These are phyloP conservation scores for Cubamyces lactineus DNA, from an alignment of 768 basidiomycete genomes.

Conservation along the genomic window DNA sequence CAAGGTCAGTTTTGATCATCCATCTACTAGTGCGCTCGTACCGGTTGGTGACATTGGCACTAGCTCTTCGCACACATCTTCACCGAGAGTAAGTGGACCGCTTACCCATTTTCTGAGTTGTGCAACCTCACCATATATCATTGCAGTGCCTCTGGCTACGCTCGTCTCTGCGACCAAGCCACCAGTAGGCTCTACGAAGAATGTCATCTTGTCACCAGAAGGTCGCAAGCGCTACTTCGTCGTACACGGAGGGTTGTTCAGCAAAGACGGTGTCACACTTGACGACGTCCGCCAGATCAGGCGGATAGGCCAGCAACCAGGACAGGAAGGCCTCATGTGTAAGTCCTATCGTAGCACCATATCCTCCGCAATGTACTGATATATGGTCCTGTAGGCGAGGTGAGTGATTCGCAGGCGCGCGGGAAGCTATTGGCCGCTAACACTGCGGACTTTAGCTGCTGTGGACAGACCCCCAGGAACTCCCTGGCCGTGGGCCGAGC, in stretches of 20 bases:
- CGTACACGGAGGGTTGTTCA: constrained; percentile 96
- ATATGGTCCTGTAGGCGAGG: constrained; percentile 56
- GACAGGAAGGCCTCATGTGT: constrained; percentile 96
- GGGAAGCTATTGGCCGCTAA: constrained; percentile 1
- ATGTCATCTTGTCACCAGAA: constrained; percentile 77
- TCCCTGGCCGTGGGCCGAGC: constrained; percentile 89
- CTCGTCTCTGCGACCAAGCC: constrained; percentile 74
- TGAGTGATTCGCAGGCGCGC: constrained; percentile 36
- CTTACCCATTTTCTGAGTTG: not conserved
- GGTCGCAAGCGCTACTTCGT: constrained; percentile 91
- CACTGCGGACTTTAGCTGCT: constrained; percentile 56
- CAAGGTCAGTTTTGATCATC: constrained; percentile 59
- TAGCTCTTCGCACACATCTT: constrained; percentile 94
- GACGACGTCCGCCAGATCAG: constrained; percentile 90
- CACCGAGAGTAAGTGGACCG: constrained; percentile 66
- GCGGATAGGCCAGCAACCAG: constrained; percentile 88
- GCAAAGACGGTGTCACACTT: constrained; percentile 91
- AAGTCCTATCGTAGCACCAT: constrained; percentile 41
- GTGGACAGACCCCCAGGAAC: constrained; percentile 95
- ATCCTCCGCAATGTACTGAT: constrained; percentile 4
- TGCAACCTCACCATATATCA: not conserved
- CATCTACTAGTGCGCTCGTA: not conserved
- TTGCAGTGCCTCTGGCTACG: constrained; percentile 85
- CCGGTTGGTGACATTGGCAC: constrained; percentile 5
- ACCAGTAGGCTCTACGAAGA: constrained; percentile 43